Percentiles rank a stretch among this genome's conserved stretches.
Evolutionary conservation across 2,329 filamentous ascomycete species (phyloP).

Genomic region (Clonostachys byssicola): DNA sequence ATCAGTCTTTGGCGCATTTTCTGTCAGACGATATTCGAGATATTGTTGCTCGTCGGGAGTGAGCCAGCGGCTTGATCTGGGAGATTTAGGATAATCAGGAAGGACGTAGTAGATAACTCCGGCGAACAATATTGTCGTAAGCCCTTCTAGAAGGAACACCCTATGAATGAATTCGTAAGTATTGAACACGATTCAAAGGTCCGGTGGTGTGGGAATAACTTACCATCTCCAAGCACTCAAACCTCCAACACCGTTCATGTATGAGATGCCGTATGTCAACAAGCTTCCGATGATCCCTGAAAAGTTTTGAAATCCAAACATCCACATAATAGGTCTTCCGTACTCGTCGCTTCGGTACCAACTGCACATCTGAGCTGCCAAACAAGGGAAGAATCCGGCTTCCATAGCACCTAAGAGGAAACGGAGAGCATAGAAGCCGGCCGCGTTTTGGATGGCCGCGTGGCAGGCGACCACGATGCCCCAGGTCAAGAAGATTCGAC

Average conservation of each 20-base stretch:
- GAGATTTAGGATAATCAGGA: constrained; percentile 44
- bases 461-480: constrained; percentile 30
- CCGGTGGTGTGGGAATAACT: neutral
- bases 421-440: constrained; percentile 35
- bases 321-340: constrained; percentile 32
- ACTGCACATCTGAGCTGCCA: constrained; percentile 25
- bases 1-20: constrained; percentile 27
- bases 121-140: constrained; percentile 26
- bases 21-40: constrained; percentile 27
- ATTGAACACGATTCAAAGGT: neutral
- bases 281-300: constrained; percentile 25
- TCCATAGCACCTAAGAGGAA: constrained; percentile 39
- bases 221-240: constrained; percentile 16
- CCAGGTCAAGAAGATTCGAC: constrained; percentile 5
- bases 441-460: constrained; percentile 30
- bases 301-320: constrained; percentile 25
- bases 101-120: constrained; percentile 12
- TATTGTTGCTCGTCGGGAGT: constrained; percentile 30
- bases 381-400: constrained; percentile 36
- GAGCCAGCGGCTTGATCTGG: constrained; percentile 49
- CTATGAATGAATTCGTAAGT: neutral
- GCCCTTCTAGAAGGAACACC: constrained; percentile 38
- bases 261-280: constrained; percentile 19
- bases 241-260: constrained; percentile 15
- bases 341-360: constrained; percentile 42